Evolutionary conservation across 495 filamentous ascomycete genomes (phyloP), one percentile per base, ranked within the genome.

Genomic region (Lasiosphaeris hirsuta): DNA sequence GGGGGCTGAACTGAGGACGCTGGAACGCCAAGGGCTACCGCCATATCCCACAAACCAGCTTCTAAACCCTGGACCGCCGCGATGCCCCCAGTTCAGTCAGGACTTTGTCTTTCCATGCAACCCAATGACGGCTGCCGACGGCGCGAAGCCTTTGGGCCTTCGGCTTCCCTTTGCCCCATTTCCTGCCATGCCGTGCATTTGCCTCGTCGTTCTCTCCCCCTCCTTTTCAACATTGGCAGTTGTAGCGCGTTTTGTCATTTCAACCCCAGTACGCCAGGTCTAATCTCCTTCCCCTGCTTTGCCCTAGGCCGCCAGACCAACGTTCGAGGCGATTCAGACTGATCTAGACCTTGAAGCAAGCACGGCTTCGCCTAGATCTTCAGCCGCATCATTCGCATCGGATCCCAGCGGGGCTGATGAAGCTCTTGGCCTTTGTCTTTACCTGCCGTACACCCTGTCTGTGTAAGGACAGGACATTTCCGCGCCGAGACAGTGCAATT

Each of bases 1-100:
- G 60, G 60, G 37, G 57, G 59, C 60, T 63, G 60, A 63, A 34
- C 49, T 62, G 57, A 57, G 51, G 50, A 56, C 15, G 41, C 48
- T 44, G 43, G 44, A 41, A 36, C 49, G 44, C 60, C 56, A 56
- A 40, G n/a, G 50, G 48, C 48, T 51, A 34, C 48, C n/a, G 48
- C 48, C 33, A 33, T 51, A 10, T 7, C 45, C 45, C 45, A 34
- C 45, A 13, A 48, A 48, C 45, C 45, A 48, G 13, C 18, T 11
- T 13, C 18, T 14, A 36, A 15, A 50, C 47, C 47, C 47, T 50
- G 47, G 8, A 2, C 41, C 47, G 36, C 48, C 33, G 33, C 10
- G 23, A 2, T 4, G 1, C 3, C 33, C 33, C 34, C 34, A 2
- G 33, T 10, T 18, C 48, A 11, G 48, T 35, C 36, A 44, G 14